Base-by-base conservation (phyloP, 345 rosid species). In the Mangifera indica region DNA sequence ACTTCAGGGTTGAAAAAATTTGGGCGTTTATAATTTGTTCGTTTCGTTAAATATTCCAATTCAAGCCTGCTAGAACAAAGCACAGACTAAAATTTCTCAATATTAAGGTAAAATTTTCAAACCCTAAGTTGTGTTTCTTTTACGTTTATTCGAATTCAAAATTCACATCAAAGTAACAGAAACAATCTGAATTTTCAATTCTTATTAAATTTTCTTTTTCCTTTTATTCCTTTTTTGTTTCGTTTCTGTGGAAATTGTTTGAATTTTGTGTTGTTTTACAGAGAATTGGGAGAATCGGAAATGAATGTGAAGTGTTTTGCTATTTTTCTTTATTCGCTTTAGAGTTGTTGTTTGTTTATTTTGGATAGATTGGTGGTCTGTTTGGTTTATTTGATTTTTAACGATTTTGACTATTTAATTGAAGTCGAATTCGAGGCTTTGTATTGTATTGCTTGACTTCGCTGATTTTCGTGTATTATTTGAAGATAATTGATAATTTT, bases 101-200 rank as follows among this genome's bases (percentile, higher is more conserved):
- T 8, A 34, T 34, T 20, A 44, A 61, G 74, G 74, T 71, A 71
- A 55, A 60, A 20, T 61, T 51, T 6, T 34, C 29, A 61, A n/a
- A n/a, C n/a, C n/a, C n/a, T 17, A 71, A 71, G 14, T 71, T 34
- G 22, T 71, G 32, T 71, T 71, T 40, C 20, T 10, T n/a, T 9
- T 5, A 7, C 25, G 22, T 14, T 9, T 58, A 10, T 66, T 21
- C 32, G n/a, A 5, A 24, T 21, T 49, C 3, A 3, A 18, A 65
- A 59, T 46, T 70, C 21, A 13, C 34, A 4, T 71, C n/a, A 1
- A n/a, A 15, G 40, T 55, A 68, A 55, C 40, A 11, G 61, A 57
- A 8, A 4, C 9, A 10, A 0, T 45, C 13, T 11, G 13, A 26
- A 45, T 13, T 11, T 24, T 22, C 7, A 22, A 34, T 64, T 22